Evolutionary conservation across 176 grass and related monocot species (phyloP).

Genomic region (Carex scoparia): DNA sequence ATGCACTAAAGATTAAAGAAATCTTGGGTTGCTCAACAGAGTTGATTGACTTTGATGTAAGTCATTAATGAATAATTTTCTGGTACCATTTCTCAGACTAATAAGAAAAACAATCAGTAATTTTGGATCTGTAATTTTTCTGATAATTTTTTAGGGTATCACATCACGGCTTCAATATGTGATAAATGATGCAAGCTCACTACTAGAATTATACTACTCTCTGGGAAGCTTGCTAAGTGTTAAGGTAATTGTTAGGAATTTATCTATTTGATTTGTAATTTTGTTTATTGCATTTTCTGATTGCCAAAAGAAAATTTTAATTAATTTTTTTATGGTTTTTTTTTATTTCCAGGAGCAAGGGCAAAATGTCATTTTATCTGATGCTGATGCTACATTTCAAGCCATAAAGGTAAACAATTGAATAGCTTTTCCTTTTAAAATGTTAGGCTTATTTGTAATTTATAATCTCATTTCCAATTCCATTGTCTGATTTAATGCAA

Average conservation of each 20-base stretch:
- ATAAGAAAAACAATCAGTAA: not conserved
- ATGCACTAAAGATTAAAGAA: constrained; percentile 27
- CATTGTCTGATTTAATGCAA: constrained; percentile 21
- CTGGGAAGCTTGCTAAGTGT: constrained; percentile 59
- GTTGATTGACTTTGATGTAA: constrained; percentile 8
- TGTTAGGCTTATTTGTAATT: not conserved
- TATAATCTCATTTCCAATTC: not conserved
- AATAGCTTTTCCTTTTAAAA: constrained; percentile 1
- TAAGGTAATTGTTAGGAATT: constrained; percentile 42
- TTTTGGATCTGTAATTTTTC: constrained; percentile 17
- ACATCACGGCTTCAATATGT: constrained; percentile 46
- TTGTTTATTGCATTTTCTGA: not conserved
- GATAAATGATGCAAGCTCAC: constrained; percentile 68
- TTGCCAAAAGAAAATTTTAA: not conserved
- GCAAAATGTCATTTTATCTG: constrained; percentile 42
- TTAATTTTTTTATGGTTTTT: not conserved
- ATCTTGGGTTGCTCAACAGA: constrained; percentile 31
- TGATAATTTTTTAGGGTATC: constrained; percentile 46
- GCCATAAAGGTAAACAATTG: constrained; percentile 64
- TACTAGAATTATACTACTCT: constrained; percentile 78
- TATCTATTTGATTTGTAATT: not conserved
- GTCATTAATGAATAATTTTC: constrained; percentile 15
- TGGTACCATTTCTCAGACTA: not conserved
- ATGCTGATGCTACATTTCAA: constrained; percentile 70
- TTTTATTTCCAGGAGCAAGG: constrained; percentile 60